phyloP scores from a whole-genome alignment of 106 monocot species.

The Posidonia australis region DNA sequence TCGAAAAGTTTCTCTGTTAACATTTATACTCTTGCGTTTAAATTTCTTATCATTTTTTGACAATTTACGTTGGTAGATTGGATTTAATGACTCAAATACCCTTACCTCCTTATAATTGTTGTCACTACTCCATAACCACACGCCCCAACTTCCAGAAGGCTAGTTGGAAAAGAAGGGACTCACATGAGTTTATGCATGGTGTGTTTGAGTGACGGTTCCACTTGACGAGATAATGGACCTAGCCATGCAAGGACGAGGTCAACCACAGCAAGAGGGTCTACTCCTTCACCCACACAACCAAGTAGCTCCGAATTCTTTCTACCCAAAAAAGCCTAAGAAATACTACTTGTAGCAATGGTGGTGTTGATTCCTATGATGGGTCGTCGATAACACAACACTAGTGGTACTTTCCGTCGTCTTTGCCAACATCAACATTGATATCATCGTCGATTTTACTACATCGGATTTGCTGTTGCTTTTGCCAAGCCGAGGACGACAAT shows the following conservation, averaged over 20 bases:
- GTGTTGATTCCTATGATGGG: slow-evolving; percentile 44
- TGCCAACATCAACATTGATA: slow-evolving; percentile 12
- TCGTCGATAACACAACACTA: slow-evolving; percentile 29
- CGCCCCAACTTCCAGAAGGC: slow-evolving; percentile 32
- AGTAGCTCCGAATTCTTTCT: too few relatives aligned
- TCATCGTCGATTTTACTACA: slow-evolving; percentile 41
- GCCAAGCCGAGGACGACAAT: slow-evolving; percentile 13
- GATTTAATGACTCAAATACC: too few relatives aligned
- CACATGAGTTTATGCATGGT: slow-evolving; percentile 74
- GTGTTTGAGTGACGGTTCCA: slow-evolving; percentile 94
- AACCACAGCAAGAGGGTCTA: slow-evolving; percentile 7
- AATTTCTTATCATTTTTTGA: too few relatives aligned
- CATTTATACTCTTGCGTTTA: too few relatives aligned
- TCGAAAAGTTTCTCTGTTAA: too few relatives aligned
- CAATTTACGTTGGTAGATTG: too few relatives aligned
- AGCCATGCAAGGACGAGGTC: slow-evolving; percentile 81
- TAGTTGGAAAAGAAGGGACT: slow-evolving; percentile 19
- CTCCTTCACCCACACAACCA: slow-evolving; percentile 20
- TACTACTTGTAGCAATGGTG: too few relatives aligned
- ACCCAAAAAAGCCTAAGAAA: too few relatives aligned
- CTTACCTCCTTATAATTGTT: too few relatives aligned
- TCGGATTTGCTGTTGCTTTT: slow-evolving; percentile 47
- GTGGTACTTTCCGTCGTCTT: slow-evolving; percentile 15
- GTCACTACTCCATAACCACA: slow-evolving; percentile 23
- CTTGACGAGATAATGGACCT: slow-evolving; percentile 67